Evolutionary conservation across 1,139 yeast genomes (phyloP).

Genomic region (Kodamaea sp.): DNA sequence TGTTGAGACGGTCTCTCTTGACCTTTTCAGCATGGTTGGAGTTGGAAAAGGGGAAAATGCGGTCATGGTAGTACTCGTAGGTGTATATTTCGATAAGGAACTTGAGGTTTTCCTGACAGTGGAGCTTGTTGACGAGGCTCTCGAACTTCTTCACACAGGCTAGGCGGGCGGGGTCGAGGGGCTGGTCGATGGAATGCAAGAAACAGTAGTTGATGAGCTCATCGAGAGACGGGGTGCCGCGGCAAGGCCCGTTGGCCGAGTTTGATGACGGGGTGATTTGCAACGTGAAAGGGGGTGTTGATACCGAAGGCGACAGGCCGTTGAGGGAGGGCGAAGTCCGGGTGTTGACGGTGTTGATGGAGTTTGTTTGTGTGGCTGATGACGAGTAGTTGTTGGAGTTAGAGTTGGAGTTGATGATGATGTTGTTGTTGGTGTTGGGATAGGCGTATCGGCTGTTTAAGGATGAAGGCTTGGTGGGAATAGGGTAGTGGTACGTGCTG

Average conservation of each 20-base stretch:
- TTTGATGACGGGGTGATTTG: no score
- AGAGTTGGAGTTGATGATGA: constrained; percentile 1
- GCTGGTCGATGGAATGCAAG: constrained; percentile 17
- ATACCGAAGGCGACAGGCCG: no score
- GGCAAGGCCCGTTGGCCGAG: no score
- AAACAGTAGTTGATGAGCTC: constrained; percentile 26
- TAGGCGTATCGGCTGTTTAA: constrained; percentile 7
- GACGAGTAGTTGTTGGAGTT: not conserved
- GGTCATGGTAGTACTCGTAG: constrained; percentile 34
- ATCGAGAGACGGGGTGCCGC: constrained; percentile 18
- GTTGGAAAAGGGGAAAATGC: constrained; percentile 16
- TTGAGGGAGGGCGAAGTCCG: no score
- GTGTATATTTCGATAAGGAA: constrained; percentile 48
- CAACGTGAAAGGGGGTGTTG: no score
- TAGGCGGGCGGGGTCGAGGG: constrained; percentile 9
- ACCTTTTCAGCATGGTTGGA: constrained; percentile 5
- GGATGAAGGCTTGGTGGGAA: constrained; percentile 17
- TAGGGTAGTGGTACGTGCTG: constrained; percentile 12
- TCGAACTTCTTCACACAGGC: constrained; percentile 13
- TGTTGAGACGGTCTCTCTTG: constrained; percentile 16
- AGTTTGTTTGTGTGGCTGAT: no score
- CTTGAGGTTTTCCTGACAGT: constrained; percentile 48
- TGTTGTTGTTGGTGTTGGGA: no score
- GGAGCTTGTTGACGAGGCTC: constrained; percentile 21
- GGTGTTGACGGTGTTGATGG: no score